phyloP scores from a whole-genome alignment of 495 filamentous ascomycete species.

The Penicillium salamii region DNA sequence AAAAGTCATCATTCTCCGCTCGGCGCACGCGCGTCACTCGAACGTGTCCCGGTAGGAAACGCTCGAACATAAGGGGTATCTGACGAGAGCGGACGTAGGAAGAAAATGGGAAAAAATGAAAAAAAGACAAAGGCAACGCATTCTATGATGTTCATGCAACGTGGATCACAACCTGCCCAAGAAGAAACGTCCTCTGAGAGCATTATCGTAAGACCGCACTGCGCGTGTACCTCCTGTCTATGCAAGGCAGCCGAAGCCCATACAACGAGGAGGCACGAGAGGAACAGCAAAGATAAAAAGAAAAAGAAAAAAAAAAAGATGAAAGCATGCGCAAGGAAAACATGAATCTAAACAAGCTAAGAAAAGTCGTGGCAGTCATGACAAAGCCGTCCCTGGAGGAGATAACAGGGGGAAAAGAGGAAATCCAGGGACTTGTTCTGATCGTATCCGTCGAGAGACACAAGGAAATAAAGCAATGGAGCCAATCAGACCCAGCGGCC shows the following conservation, averaged over 20 bases:
- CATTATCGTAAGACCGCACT: conserved; percentile 37
- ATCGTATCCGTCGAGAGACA: conserved; percentile 43
- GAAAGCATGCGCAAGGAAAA: conserved; percentile 20
- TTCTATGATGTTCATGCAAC: conserved; percentile 74
- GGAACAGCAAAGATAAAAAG: conserved; percentile 18
- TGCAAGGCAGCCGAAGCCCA: conserved; percentile 37
- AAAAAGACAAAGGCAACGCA: conserved; percentile 61
- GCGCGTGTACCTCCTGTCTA: conserved; percentile 46
- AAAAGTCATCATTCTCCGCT: conserved; percentile 39
- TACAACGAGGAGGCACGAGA: conserved; percentile 17
- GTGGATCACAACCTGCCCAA: conserved; percentile 46
- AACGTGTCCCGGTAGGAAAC: conserved; percentile 38
- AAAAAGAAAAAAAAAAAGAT: conserved; percentile 14
- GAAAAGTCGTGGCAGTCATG: conserved; percentile 47
- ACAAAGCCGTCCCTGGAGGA: conserved; percentile 50
- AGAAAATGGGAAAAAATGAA: conserved; percentile 18
- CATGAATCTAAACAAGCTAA: conserved; percentile 25
- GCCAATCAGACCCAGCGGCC: conserved; percentile 46
- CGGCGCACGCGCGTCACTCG: conserved; percentile 42
- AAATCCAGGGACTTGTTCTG: conserved; percentile 48
- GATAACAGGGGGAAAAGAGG: conserved; percentile 35
- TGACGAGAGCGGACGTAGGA: conserved; percentile 49
- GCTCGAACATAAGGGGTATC: conserved; percentile 57
- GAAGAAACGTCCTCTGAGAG: conserved; percentile 32
- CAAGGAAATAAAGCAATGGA: conserved; percentile 41